Percentiles rank a stretch among this genome's conserved stretches.
Conservation (phyloP, 805 yeast species). For the Candida hungchunana region DNA sequence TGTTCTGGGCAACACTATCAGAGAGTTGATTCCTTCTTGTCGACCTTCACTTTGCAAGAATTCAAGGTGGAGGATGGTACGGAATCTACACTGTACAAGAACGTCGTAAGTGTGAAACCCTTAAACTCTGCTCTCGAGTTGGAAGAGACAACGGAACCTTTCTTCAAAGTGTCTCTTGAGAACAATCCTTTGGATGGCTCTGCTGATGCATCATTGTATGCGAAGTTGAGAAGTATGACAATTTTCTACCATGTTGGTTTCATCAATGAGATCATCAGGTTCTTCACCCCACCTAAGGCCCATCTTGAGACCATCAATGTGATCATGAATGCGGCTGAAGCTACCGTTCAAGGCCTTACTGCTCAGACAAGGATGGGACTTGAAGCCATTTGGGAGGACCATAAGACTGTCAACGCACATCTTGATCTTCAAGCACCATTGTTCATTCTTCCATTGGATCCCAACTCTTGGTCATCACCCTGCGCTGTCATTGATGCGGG, state of each 20-base stretch:
- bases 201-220: constrained; percentile 75
- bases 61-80: constrained; percentile 87
- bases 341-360: constrained; percentile 87
- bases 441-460: constrained; percentile 79
- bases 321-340: constrained; percentile 90
- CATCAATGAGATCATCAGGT: constrained; percentile 65
- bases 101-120: constrained; percentile 80
- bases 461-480: constrained; percentile 75
- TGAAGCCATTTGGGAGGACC: constrained; percentile 91
- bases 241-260: constrained; percentile 85
- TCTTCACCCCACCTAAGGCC: constrained; percentile 83
- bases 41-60: constrained; percentile 73
- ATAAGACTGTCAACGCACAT: constrained; percentile 80
- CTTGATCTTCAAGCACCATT: constrained; percentile 93
- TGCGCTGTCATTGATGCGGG: constrained; percentile 95
- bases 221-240: constrained; percentile 81
- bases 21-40: constrained; percentile 71
- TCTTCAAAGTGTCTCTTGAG: constrained; percentile 80
- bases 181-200: constrained; percentile 77
- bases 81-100: constrained; percentile 71
- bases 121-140: constrained; percentile 38
- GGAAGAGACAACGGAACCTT: constrained; percentile 45
- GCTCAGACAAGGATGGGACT: constrained; percentile 87
- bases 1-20: constrained; percentile 70
- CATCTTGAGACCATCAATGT: constrained; percentile 88